These are phyloP conservation scores for Pharnaceum exiguum DNA, from an alignment of 148 eudicot genomes.

Conservation along the genomic window DNA sequence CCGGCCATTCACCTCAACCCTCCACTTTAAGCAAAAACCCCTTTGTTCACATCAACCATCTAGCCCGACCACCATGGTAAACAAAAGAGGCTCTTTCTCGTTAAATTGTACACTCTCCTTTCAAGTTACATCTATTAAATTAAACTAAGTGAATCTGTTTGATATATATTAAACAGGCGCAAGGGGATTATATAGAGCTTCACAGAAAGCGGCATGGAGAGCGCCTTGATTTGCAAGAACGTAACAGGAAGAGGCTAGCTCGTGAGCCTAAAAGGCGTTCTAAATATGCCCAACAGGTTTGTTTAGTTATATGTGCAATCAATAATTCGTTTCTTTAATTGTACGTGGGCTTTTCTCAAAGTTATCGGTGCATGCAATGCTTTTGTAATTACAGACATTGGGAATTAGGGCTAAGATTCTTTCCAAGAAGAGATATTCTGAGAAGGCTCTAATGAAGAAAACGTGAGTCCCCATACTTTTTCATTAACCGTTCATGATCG, in stretches of 20 bases:
- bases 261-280: conserved; percentile 72
- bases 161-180: conserved; percentile 51
- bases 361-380: too few species aligned
- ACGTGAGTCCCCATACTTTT: conserved; percentile 45
- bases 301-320: neutral
- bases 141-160: neutral
- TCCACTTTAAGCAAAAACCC: too few species aligned
- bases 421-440: conserved; percentile 73
- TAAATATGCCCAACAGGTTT: conserved; percentile 60
- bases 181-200: conserved; percentile 89
- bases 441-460: conserved; percentile 92
- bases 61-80: too few species aligned
- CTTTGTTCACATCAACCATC: too few species aligned
- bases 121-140: too few species aligned
- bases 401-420: conserved; percentile 92
- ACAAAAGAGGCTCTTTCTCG: too few species aligned
- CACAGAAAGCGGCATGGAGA: conserved; percentile 83
- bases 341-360: too few species aligned
- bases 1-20: too few species aligned
- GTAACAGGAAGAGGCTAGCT: conserved; percentile 87
- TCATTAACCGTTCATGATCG: neutral
- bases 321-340: neutral
- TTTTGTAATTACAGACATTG: conserved; percentile 45
- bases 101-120: too few species aligned
- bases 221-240: conserved; percentile 76